phyloP scores from a whole-genome alignment of 2,329 filamentous ascomycete species.

The Volutella citrinella region DNA sequence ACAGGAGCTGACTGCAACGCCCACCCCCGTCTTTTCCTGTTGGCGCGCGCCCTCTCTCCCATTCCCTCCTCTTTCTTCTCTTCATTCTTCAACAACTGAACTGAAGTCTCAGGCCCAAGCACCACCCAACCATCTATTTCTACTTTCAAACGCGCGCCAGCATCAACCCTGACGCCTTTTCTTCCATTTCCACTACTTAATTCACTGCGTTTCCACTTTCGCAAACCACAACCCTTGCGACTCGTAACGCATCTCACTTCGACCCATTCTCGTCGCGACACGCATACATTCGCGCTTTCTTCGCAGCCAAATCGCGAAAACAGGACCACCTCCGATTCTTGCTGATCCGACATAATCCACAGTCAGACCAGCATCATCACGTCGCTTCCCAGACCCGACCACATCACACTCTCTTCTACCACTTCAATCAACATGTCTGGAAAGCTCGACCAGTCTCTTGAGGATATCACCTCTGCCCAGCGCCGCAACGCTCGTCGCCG shows the following conservation, averaged over 20 bases:
- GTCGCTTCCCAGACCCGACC: constrained; percentile 7
- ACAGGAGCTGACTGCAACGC: constrained; percentile 18
- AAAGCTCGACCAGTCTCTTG: constrained; percentile 95
- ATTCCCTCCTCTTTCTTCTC: constrained; percentile 9
- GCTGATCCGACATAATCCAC: constrained; percentile 22
- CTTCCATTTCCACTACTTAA: constrained; percentile 13
- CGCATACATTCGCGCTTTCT: constrained; percentile 6
- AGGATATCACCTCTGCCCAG: constrained; percentile 88
- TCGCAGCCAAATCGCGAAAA: constrained; percentile 4
- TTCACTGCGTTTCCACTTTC: constrained; percentile 7
- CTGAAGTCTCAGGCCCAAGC: constrained; percentile 17
- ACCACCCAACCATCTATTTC: constrained; percentile 17
- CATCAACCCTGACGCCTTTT: constrained; percentile 11
- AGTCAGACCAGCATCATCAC: constrained; percentile 18
- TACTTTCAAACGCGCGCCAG: no score
- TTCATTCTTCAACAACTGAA: constrained; percentile 15
- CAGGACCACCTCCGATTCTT: constrained; percentile 9
- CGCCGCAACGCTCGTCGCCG: constrained; percentile 56
- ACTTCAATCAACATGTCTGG: constrained; percentile 68
- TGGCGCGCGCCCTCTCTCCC: constrained; percentile 9
- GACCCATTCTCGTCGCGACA: constrained; percentile 13
- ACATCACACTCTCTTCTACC: constrained; percentile 13
- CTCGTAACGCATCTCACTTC: constrained; percentile 14
- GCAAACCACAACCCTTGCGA: constrained; percentile 8
- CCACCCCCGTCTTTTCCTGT: constrained; percentile 26